phyloP scores from a whole-genome alignment of 345 rosid genomes.

The Turnera subulata region DNA sequence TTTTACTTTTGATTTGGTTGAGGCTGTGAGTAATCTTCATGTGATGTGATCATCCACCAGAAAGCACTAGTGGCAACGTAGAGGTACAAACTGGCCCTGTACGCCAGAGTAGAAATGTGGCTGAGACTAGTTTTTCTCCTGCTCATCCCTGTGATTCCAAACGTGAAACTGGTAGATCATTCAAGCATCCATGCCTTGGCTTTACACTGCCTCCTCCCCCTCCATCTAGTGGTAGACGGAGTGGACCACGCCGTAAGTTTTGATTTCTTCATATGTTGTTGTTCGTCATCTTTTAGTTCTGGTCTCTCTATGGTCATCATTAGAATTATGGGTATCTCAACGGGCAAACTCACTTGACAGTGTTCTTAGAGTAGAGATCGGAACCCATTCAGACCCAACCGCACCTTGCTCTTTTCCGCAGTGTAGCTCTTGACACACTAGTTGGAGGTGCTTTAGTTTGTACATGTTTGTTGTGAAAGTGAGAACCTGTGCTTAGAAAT shows the following conservation, averaged over 20 bases:
- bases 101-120: slow-evolving; percentile 6
- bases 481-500: too few relatives aligned
- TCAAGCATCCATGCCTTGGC: slow-evolving; percentile 55
- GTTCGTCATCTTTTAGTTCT: background rate
- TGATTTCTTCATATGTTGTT: background rate
- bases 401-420: too few relatives aligned
- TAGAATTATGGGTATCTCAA: too few relatives aligned
- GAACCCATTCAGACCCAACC: too few relatives aligned
- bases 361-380: too few relatives aligned
- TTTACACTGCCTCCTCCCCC: slow-evolving; percentile 89
- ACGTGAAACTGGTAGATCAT: slow-evolving; percentile 9
- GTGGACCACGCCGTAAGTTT: slow-evolving; percentile 71
- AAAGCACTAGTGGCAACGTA: slow-evolving; percentile 39
- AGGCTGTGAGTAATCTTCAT: slow-evolving; percentile 7
- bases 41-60: slow-evolving; percentile 32
- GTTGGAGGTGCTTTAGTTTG: too few relatives aligned
- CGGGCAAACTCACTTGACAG: too few relatives aligned
- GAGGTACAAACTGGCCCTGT: too few relatives aligned
- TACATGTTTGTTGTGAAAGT: too few relatives aligned
- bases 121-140: background rate
- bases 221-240: slow-evolving; percentile 53
- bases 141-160: slow-evolving; percentile 22
- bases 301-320: background rate
- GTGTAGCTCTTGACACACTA: too few relatives aligned
- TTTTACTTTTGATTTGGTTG: slow-evolving; percentile 5